phyloP scores from a whole-genome alignment of 257 asterid genomes.

The Fraxinus americana region DNA sequence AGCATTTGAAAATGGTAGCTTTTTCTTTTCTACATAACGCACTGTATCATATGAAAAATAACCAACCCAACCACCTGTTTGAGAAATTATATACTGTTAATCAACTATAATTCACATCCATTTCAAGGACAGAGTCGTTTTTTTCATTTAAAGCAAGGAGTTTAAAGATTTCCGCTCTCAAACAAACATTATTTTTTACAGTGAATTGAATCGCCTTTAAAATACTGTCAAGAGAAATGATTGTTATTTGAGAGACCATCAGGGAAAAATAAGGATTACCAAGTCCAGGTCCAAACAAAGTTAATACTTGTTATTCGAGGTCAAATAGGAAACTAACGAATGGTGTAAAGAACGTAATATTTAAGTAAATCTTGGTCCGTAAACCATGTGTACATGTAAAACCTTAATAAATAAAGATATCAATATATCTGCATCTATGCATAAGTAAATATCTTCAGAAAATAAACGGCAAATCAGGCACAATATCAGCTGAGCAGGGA shows the following conservation, averaged over 20 bases:
- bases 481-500: background rate
- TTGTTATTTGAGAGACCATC: slow-evolving; percentile 7
- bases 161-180: background rate
- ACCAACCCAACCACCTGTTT: slow-evolving; percentile 99
- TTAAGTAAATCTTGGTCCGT: background rate
- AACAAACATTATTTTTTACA: background rate
- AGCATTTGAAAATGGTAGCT: slow-evolving; percentile 83
- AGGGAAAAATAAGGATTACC: background rate
- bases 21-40: slow-evolving; percentile 91
- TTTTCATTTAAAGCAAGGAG: background rate
- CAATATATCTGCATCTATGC: no score
- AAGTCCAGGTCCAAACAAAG: slow-evolving; percentile 13
- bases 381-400: background rate
- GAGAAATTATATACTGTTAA: slow-evolving; percentile 23
- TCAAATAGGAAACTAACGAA: slow-evolving; percentile 9
- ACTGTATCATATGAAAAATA: slow-evolving; percentile 93
- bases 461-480: background rate
- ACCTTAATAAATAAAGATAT: background rate
- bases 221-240: background rate
- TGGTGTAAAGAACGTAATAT: background rate
- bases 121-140: background rate
- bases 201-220: background rate
- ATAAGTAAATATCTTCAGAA: no score
- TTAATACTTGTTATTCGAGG: slow-evolving; percentile 14
- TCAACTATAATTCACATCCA: slow-evolving; percentile 5